phyloP scores from a whole-genome alignment of 345 rosid genomes.

The Arabis alpina region DNA sequence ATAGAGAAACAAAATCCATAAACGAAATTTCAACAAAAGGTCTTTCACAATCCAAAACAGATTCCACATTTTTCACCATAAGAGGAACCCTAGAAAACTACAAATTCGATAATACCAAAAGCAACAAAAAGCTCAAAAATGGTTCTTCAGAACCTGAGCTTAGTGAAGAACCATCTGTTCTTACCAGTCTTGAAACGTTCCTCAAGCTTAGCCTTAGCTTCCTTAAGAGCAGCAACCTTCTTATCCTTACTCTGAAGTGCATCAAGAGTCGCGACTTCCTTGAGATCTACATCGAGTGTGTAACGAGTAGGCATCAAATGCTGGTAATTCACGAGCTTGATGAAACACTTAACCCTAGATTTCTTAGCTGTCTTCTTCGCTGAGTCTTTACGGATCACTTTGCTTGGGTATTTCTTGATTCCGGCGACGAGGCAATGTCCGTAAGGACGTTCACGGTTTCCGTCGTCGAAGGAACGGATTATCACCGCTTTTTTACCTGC shows the following conservation, averaged over 20 bases:
- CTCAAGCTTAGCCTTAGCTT: slow-evolving; percentile 58
- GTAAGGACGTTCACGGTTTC: slow-evolving; percentile 54
- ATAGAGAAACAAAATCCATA: slow-evolving; percentile 22
- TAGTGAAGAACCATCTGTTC: slow-evolving; percentile 70
- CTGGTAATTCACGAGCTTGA: slow-evolving; percentile 64
- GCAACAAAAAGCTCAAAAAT: not conserved
- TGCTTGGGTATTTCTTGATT: slow-evolving; percentile 58
- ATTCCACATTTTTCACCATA: slow-evolving; percentile 24
- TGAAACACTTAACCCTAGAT: slow-evolving; percentile 59
- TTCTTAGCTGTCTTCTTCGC: slow-evolving; percentile 65
- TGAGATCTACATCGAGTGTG: slow-evolving; percentile 65
- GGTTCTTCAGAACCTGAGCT: slow-evolving; percentile 55
- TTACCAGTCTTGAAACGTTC: slow-evolving; percentile 68
- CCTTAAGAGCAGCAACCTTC: slow-evolving; percentile 58
- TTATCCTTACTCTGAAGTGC: slow-evolving; percentile 52
- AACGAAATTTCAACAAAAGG: slow-evolving; percentile 23
- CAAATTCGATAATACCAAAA: not conserved
- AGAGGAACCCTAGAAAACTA: slow-evolving; percentile 28
- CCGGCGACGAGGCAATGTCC: slow-evolving; percentile 70
- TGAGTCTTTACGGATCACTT: slow-evolving; percentile 59
- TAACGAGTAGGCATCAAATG: slow-evolving; percentile 68
- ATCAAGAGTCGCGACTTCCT: slow-evolving; percentile 53
- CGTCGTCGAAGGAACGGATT: slow-evolving; percentile 52
- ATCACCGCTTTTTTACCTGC: slow-evolving; percentile 66
- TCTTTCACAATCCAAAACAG: slow-evolving; percentile 36